Base-by-base conservation (phyloP, 495 filamentous ascomycete species). In the Clohesyomyces aquaticus region DNA sequence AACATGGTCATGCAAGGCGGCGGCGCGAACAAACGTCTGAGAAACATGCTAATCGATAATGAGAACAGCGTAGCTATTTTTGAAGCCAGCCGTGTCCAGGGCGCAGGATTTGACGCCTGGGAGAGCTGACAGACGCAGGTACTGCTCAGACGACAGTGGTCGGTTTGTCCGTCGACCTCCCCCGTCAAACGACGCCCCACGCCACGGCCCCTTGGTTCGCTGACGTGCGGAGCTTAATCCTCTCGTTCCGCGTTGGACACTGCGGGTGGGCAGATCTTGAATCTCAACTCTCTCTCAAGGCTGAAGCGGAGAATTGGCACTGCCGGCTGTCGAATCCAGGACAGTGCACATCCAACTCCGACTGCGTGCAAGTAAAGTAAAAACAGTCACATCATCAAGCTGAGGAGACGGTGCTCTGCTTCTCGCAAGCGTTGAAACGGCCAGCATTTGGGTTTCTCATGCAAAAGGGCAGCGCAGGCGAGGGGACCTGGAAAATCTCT, bases 141-240 rank as follows among this genome's bases (percentile, higher is more conserved):
- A 10, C 25, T 16, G 2, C 2, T 16, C 8, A 16, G 47, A 23
- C 25, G 49, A 52, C 12, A 16, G 29, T 23, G 49, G 28, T 4
- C 49, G 25, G 49, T 27, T 32, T 27, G 11, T 52, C 25, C 10
- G 18, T 16, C 29, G 49, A 52, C 9, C 43, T 23, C 19, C 48
- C 8, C 25, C 8, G 19, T n/a, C n/a, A n/a, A n/a, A n/a, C n/a
- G 46, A 10, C 11, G 11, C 46, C 46, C 19, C 10, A 12, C 46
- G 8, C 46, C 19, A 11, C 46, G 21, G 10, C 10, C 43, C 43
- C 14, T n/a, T n/a, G 8, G 6, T 47, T 47, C 43, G 43, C 56
- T 59, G 56, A 59, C 6, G 29, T 38, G 8, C 59, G 50, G 59
- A 62, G 59, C 59, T 62, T 62, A 55, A 55, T 53, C 18, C 6